phyloP scores from a whole-genome alignment of 2,329 filamentous ascomycete species.

The Paracamarosporium sp. region DNA sequence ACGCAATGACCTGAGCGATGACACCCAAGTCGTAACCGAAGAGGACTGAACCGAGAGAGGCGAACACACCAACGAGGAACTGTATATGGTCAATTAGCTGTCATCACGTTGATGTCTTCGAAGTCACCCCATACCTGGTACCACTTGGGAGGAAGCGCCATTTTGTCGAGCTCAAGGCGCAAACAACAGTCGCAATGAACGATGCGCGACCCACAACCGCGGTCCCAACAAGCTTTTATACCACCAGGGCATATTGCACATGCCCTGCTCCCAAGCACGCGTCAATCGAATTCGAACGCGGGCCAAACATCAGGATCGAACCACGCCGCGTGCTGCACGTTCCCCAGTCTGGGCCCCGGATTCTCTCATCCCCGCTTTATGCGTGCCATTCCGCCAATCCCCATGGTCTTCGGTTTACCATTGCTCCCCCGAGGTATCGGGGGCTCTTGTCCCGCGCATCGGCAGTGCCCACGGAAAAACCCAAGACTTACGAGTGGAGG shows the following conservation, averaged over 20 bases:
- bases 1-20: constrained; percentile 63
- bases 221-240: constrained; percentile 25
- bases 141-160: constrained; percentile 64
- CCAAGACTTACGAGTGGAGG: constrained; percentile 7
- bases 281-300: background rate
- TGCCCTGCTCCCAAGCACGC: constrained; percentile 1
- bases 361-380: constrained; percentile 12
- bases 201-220: constrained; percentile 13
- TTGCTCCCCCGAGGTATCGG: constrained; percentile 14
- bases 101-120: background rate
- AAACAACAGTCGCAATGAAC: constrained; percentile 13
- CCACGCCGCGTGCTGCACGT: constrained; percentile 4
- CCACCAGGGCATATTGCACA: background rate
- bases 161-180: constrained; percentile 34
- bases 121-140: constrained; percentile 55
- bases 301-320: background rate
- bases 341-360: constrained; percentile 22
- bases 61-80: constrained; percentile 66
- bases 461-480: background rate
- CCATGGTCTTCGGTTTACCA: background rate
- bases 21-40: constrained; percentile 68
- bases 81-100: constrained; percentile 24
- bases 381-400: constrained; percentile 8
- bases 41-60: constrained; percentile 64
- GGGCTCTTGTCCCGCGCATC: background rate